Base-by-base conservation (phyloP, 164 flowering plant genomes). In the Vitis riparia region DNA sequence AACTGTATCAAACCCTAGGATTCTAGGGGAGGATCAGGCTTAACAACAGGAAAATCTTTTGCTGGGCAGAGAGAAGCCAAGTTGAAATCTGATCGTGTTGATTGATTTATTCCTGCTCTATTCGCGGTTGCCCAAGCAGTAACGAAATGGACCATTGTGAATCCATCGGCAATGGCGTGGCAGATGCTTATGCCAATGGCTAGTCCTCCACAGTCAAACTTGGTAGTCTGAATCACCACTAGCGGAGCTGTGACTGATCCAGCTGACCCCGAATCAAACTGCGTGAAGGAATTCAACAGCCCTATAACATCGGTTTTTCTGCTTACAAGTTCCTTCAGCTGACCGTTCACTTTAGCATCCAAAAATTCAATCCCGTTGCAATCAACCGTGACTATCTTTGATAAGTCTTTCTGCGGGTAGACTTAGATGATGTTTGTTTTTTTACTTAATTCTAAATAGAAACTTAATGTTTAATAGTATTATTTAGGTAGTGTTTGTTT, bases 201-300 rank as follows among this genome's bases (percentile, higher is more conserved):
- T 15, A 66, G 8, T 2, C 78, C 74, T 7, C 74, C 78, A 30
- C 74, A 70, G 11, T 55, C 58, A 62, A 75, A 75, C 13, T 3
- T 50, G 71, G 16, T 75, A 7, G 67, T 23, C 67, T 75, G 78
- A 23, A 70, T 9, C 2, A 47, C 70, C 3, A 73, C n/a, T 23
- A 17, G 13, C 0, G 59, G n/a, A 15, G 11, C 14, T 1, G n/a
- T 4, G 11, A 5, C 59, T 30, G 23, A 3, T 11, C 52, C 59
- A 11, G 15, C 8, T 13, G n/a, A 37, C 27, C 27, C 1, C 1
- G 27, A 23, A 23, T 23, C 27, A 23, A 23, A 23, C 27, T 23
- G 27, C 27, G 1, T 23, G 1, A 23, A 23, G 27, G 27, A 23
- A 23, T 23, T 23, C 27, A 23, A 23, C 27, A 23, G 27, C 1